These are phyloP conservation scores for Saccharomyces mikatae DNA, from an alignment of 805 yeast genomes.

Conservation along the genomic window DNA sequence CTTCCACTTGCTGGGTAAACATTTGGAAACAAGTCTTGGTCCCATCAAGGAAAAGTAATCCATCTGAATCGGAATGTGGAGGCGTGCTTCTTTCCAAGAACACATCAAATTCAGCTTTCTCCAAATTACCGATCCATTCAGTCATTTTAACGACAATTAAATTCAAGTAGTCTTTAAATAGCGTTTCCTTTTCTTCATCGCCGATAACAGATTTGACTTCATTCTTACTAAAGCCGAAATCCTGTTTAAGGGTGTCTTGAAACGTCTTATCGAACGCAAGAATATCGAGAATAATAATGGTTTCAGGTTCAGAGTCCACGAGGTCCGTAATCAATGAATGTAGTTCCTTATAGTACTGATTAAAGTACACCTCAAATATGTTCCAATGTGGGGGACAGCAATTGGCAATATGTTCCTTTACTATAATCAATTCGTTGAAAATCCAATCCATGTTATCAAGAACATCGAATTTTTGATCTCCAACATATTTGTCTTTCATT, in stretches of 20 bases:
- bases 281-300: constrained; percentile 62
- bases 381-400: constrained; percentile 73
- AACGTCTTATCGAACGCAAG: constrained; percentile 71
- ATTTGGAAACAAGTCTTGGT: constrained; percentile 71
- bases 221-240: constrained; percentile 41
- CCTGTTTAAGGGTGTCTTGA: constrained; percentile 42
- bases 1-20: constrained; percentile 84
- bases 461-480: constrained; percentile 43
- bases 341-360: constrained; percentile 58
- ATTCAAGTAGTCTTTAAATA: constrained; percentile 70
- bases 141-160: constrained; percentile 65
- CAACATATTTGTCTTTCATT: constrained; percentile 44
- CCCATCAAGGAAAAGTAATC: constrained; percentile 60
- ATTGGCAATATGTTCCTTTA: constrained; percentile 46
- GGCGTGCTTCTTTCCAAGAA: constrained; percentile 61
- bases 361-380: constrained; percentile 51
- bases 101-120: constrained; percentile 54
- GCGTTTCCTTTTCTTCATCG: constrained; percentile 60
- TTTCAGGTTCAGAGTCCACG: constrained; percentile 69
- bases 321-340: constrained; percentile 57
- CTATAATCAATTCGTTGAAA: constrained; percentile 66
- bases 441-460: constrained; percentile 74
- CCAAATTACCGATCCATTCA: constrained; percentile 75
- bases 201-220: constrained; percentile 51
- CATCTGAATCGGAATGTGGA: constrained; percentile 66